These are phyloP conservation scores for Graphilbum ipis-grandicollis DNA, from an alignment of 2,329 filamentous ascomycete species.

Conservation along the genomic window DNA sequence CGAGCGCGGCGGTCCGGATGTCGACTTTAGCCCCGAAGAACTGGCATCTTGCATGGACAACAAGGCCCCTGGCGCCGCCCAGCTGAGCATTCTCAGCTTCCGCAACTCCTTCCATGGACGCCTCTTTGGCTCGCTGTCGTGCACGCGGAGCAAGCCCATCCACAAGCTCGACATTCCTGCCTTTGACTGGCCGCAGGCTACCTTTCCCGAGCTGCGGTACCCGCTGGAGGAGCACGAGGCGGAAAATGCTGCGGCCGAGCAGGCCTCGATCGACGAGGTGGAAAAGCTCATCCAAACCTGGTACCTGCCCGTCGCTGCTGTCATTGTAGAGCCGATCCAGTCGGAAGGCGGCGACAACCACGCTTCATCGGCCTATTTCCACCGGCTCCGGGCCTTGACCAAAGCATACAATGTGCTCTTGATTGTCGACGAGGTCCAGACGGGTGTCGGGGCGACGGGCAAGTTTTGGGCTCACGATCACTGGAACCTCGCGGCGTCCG, in stretches of 20 bases:
- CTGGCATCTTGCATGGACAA: constrained; percentile 64
- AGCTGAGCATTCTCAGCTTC: constrained; percentile 76
- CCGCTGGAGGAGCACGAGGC: background rate
- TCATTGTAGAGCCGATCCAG: constrained; percentile 81
- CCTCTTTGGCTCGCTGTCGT: constrained; percentile 73
- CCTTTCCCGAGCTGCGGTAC: constrained; percentile 50
- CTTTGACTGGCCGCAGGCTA: constrained; percentile 86
- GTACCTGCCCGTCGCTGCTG: constrained; percentile 63
- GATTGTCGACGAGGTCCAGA: constrained; percentile 91
- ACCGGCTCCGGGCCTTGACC: constrained; percentile 62
- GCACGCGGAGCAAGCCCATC: constrained; percentile 81
- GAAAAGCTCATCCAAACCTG: constrained; percentile 28
- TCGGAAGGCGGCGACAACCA: constrained; percentile 93
- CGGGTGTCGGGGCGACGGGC: constrained; percentile 78
- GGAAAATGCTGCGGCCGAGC: constrained; percentile 3
- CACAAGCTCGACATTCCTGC: constrained; percentile 91
- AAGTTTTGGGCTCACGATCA: constrained; percentile 96
- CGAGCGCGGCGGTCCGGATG: constrained; percentile 59
- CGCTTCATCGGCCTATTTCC: constrained; percentile 76
- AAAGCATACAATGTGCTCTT: constrained; percentile 61
- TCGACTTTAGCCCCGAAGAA: constrained; percentile 68
- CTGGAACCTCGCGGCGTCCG: constrained; percentile 49
- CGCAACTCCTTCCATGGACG: constrained; percentile 79
- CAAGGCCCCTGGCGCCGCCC: constrained; percentile 55
- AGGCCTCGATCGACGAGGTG: background rate